Base-by-base conservation (phyloP, 148 eudicot genomes). In the Vaccinium vitisidaea region DNA sequence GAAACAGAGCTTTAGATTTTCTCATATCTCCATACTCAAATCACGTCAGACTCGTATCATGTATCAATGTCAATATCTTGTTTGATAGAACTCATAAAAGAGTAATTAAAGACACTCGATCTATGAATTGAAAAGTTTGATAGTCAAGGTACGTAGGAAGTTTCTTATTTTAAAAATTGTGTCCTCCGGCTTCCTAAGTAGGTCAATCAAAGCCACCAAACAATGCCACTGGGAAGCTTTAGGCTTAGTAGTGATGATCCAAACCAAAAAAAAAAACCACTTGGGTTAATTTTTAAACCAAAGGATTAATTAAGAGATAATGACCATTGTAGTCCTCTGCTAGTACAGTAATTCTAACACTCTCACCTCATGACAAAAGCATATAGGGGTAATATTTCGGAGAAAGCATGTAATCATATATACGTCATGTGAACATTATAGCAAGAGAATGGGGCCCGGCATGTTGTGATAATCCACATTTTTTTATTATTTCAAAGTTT, bases 221-320 rank as follows among this genome's bases (percentile, higher is more conserved):
- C 59, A 12, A 36, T 84, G 82, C 85, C 89, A 84, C 81, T 78
- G 82, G 89, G 87, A 87, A 80, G 80, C 85, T 77, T 6, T 30
- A 84, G 50, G 39, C 39, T 32, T 32, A 2, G 36, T 32, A 32
- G 36, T 32, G 36, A 32, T 48, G 82, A 84, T 48, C 61, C 30
- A 13, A 49, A 16, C 48, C 76, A 61, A 77, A 77, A 77, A 63
- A n/a, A 6, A 59, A 59, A 23, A 19, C 65, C 16, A 3, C 59
- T 58, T 58, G 6, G 63, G 63, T 32, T 32, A 2, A 32, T 32
- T 32, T 32, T 32, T 32, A 32, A 32, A 32, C 36, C 36, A 2
- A 32, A 2, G 36, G 36, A 32, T 58, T 58, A 58, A 59, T 2
- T 59, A 18, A 59, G 19, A 59, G 8, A 49, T 49, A 32, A 32